Evolutionary conservation across 1,284 basidiomycete species (phyloP).

Genomic region (Heterobasidion occidentale): DNA sequence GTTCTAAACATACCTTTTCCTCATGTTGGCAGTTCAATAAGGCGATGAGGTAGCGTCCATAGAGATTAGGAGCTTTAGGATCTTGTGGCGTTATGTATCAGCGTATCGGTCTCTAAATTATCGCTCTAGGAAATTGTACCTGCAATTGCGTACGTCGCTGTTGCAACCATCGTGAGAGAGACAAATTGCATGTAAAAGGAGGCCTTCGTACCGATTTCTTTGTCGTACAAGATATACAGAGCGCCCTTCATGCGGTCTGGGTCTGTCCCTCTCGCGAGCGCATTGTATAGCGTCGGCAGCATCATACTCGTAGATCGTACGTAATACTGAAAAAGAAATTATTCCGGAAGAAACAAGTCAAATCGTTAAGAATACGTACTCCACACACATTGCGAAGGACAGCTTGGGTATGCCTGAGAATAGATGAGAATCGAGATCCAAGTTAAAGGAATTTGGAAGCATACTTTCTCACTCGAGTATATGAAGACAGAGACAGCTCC

Average conservation of each 20-base stretch:
- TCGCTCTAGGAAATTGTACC: slow-evolving; percentile 31
- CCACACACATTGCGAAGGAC: slow-evolving; percentile 62
- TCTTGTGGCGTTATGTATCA: slow-evolving; percentile 7
- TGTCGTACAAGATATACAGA: slow-evolving; percentile 80
- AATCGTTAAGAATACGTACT: slow-evolving; percentile 29
- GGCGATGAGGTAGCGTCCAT: slow-evolving; percentile 59
- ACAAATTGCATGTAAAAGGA: slow-evolving; percentile 1
- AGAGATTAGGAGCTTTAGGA: slow-evolving; percentile 57
- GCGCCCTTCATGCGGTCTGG: slow-evolving; percentile 96
- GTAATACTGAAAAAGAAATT: slow-evolving; percentile 48
- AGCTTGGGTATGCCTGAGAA: slow-evolving; percentile 60
- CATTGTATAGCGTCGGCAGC: slow-evolving; percentile 68
- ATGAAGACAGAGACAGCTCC: slow-evolving; percentile 82
- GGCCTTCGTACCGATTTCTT: slow-evolving; percentile 49
- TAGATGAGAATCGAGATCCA: slow-evolving; percentile 3
- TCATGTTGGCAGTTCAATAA: slow-evolving; percentile 85
- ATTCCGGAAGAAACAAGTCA: slow-evolving; percentile 3
- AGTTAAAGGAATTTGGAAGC: slow-evolving; percentile 6
- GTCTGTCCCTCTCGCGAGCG: slow-evolving; percentile 69
- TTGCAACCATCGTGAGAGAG: slow-evolving; percentile 5
- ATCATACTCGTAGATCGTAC: slow-evolving; percentile 74
- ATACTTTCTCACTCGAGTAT: slow-evolving; percentile 72
- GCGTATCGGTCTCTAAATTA: background rate
- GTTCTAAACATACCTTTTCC: slow-evolving; percentile 59
- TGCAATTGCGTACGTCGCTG: slow-evolving; percentile 55